A percentile compares a stretch with the other conserved stretches of the same genome.
Conservation (phyloP, 257 asterid genomes). For the Penstemon davidsonii region DNA sequence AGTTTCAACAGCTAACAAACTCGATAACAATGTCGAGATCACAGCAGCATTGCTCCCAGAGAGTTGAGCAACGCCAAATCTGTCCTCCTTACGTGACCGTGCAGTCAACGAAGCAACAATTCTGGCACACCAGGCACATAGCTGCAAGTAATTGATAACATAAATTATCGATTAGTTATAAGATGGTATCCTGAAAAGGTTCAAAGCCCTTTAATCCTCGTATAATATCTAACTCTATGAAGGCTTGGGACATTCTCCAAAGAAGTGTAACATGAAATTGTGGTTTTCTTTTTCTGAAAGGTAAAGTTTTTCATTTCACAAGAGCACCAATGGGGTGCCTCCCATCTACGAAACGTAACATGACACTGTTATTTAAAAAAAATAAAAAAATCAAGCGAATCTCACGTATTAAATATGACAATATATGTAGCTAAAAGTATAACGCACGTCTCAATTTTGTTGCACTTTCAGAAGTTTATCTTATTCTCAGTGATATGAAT, state of each 20-base stretch:
- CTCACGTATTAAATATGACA: not conserved
- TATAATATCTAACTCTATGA: too few relatives aligned
- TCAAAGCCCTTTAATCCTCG: too few relatives aligned
- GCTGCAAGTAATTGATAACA: constrained; percentile 50
- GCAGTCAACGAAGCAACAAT: constrained; percentile 73
- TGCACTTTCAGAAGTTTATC: not conserved
- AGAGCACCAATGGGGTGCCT: too few relatives aligned
- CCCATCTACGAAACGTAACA: too few relatives aligned
- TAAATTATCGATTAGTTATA: constrained; percentile 20
- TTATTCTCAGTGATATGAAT: too few relatives aligned
- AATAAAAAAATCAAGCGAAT: too few relatives aligned
- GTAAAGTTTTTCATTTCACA: too few relatives aligned
- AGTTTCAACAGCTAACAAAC: constrained; percentile 77
- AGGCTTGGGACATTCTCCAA: not conserved
- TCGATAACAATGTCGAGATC: constrained; percentile 66
- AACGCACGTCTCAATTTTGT: too few relatives aligned
- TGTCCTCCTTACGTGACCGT: constrained; percentile 84
- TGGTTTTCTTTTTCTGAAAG: too few relatives aligned
- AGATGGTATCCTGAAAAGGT: not conserved
- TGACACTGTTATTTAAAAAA: too few relatives aligned
- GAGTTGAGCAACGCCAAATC: constrained; percentile 88
- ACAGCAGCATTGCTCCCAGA: constrained; percentile 83
- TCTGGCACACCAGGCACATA: constrained; percentile 81
- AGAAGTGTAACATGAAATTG: not conserved
- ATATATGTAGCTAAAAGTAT: not conserved